Conservation (phyloP, 2,329 filamentous ascomycete genomes). For the Trichoderma afroharzianum region DNA sequence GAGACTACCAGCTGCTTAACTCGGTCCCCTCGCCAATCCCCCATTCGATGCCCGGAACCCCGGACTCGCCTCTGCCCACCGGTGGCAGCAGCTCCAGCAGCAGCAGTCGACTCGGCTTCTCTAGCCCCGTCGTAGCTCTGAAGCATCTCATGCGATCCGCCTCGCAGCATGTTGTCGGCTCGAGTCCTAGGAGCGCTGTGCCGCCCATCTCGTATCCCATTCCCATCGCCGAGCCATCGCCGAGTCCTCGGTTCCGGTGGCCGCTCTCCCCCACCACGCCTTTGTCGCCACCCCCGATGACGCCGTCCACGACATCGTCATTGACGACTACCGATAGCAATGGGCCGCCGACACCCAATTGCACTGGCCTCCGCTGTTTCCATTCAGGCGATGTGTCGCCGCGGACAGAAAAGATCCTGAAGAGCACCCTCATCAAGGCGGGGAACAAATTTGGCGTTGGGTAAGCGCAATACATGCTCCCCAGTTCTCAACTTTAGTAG, state of each 20-base stretch:
- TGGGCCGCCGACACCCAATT: conserved; percentile 33
- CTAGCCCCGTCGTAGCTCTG: conserved; percentile 32
- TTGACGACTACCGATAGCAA: conserved; percentile 31
- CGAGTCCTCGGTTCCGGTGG: conserved; percentile 28
- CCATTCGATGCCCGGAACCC: conserved; percentile 27
- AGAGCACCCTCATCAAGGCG: conserved; percentile 49
- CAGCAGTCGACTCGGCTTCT: conserved; percentile 31
- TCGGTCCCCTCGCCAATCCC: conserved; percentile 23
- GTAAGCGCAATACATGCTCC: conserved; percentile 25
- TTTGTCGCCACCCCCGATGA: conserved; percentile 42
- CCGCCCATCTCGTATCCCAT: conserved; percentile 34
- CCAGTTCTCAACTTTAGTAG: neutral
- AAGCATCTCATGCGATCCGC: conserved; percentile 32
- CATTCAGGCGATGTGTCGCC: conserved; percentile 44
- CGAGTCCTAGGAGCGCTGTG: conserved; percentile 25
- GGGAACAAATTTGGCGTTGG: conserved; percentile 44
- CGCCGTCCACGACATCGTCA: conserved; percentile 44
- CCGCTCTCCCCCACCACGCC: conserved; percentile 39
- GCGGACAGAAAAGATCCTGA: conserved; percentile 47
- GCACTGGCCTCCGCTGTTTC: conserved; percentile 50
- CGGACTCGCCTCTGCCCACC: conserved; percentile 24
- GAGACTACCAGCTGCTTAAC: conserved; percentile 53
- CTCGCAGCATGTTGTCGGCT: conserved; percentile 21
- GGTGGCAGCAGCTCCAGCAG: conserved; percentile 19
- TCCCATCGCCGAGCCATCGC: conserved; percentile 30